These are phyloP conservation scores for Orobanche coerulescens DNA, from an alignment of 257 asterid species.

Conservation along the genomic window DNA sequence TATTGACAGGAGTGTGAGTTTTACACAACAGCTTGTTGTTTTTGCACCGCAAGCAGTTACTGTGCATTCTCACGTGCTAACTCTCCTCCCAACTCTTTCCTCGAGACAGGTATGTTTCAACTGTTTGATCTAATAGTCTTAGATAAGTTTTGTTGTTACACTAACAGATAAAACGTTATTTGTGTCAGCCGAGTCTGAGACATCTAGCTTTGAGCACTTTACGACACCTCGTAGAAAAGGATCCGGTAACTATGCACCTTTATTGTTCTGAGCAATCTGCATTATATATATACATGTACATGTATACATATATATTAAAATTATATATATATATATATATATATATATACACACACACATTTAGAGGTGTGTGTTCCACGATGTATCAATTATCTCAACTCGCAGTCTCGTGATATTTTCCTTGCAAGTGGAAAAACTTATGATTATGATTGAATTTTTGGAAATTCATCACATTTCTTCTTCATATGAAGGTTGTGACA, in stretches of 20 bases:
- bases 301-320: no score
- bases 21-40: slow-evolving; percentile 93
- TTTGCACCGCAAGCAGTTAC: slow-evolving; percentile 97
- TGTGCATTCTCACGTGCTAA: slow-evolving; percentile 84
- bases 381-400: no score
- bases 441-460: no score
- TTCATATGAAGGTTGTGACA: no score
- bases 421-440: no score
- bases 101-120: slow-evolving; percentile 76
- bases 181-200: slow-evolving; percentile 82
- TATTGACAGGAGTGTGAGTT: slow-evolving; percentile 75
- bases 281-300: slow-evolving; percentile 2
- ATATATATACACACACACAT: no score
- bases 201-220: slow-evolving; percentile 89
- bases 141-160: slow-evolving; percentile 14
- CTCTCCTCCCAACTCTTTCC: slow-evolving; percentile 89
- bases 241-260: slow-evolving; percentile 48
- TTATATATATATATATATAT: no score
- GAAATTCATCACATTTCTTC: no score
- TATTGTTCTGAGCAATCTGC: slow-evolving; percentile 13
- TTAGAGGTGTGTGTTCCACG: no score
- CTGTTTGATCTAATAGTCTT: slow-evolving; percentile 14
- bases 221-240: slow-evolving; percentile 95
- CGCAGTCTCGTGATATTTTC: no score
- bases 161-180: slow-evolving; percentile 25